A percentile compares a stretch with the other conserved stretches of the same genome.
Evolutionary conservation across 331 rosid genomes (phyloP).

Genomic region (Rosa hybrid): DNA sequence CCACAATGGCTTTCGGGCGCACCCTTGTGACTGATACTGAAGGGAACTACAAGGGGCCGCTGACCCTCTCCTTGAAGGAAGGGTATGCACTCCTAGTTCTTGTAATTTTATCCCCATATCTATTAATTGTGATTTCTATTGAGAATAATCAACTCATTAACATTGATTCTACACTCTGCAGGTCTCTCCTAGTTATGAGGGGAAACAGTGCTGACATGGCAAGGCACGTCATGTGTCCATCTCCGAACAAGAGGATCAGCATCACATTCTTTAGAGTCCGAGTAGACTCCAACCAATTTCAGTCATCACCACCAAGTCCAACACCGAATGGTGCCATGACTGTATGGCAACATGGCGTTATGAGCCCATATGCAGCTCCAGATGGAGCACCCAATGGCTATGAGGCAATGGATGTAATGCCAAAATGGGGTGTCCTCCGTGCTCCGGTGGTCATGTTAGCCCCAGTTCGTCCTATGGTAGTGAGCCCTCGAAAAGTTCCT

Average conservation of each 20-base stretch:
- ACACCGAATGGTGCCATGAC: conserved; percentile 51
- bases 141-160: background rate
- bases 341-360: conserved; percentile 71
- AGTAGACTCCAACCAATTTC: conserved; percentile 68
- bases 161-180: conserved; percentile 29
- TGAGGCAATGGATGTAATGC: conserved; percentile 63
- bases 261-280: conserved; percentile 78
- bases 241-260: conserved; percentile 74
- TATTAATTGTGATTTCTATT: background rate
- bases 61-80: conserved; percentile 76
- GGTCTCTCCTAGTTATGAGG: conserved; percentile 95
- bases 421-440: conserved; percentile 78
- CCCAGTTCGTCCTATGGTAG: conserved; percentile 62
- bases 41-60: conserved; percentile 96
- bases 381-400: conserved; percentile 57
- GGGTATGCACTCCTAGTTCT: conserved; percentile 56
- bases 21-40: conserved; percentile 79
- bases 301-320: conserved; percentile 52
- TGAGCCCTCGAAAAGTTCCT: conserved; percentile 57
- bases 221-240: conserved; percentile 96
- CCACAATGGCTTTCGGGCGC: conserved; percentile 94
- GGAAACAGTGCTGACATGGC: conserved; percentile 99
- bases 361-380: conserved; percentile 49
- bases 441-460: conserved; percentile 79
- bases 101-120: background rate